Conservation (phyloP, 805 yeast genomes). For the Millerozyma miso region DNA sequence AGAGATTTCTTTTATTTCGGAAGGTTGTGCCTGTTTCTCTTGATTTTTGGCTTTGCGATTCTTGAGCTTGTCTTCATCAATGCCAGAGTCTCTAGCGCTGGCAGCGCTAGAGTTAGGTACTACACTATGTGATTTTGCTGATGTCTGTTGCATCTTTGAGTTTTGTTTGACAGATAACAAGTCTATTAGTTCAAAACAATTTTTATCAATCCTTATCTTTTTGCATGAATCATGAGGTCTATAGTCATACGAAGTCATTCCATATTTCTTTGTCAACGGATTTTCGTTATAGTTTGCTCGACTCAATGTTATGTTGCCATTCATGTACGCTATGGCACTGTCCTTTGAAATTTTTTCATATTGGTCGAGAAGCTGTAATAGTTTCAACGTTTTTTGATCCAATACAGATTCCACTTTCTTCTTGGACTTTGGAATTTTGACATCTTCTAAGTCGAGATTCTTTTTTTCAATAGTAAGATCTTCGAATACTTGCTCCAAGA, state of each 20-base stretch:
- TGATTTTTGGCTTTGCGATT: conserved; percentile 7
- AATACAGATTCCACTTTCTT: conserved; percentile 2
- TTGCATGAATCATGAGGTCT: conserved; percentile 26
- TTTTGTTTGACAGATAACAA: conserved; percentile 2
- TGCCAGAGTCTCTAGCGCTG: no score
- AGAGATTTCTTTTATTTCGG: not conserved
- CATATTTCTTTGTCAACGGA: conserved; percentile 25
- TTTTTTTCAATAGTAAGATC: not conserved
- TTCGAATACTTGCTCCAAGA: conserved; percentile 6
- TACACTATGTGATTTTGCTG: conserved; percentile 1
- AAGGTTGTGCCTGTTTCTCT: not conserved
- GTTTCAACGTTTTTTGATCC: conserved; percentile 12
- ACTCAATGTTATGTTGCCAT: conserved; percentile 40
- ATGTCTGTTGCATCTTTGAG: no score
- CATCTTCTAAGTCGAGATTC: not conserved
- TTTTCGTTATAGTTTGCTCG: conserved; percentile 40
- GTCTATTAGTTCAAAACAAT: conserved; percentile 11
- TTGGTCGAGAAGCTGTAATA: conserved; percentile 28
- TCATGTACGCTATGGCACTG: conserved; percentile 17
- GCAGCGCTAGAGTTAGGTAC: no score
- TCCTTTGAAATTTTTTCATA: conserved; percentile 26
- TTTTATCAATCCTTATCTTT: conserved; percentile 7
- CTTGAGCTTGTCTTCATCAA: conserved; percentile 1
- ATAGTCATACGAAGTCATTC: conserved; percentile 39
- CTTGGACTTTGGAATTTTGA: conserved; percentile 1